These are phyloP conservation scores for Glycine latifolia DNA, from an alignment of 306 rosid genomes.

Conservation along the genomic window DNA sequence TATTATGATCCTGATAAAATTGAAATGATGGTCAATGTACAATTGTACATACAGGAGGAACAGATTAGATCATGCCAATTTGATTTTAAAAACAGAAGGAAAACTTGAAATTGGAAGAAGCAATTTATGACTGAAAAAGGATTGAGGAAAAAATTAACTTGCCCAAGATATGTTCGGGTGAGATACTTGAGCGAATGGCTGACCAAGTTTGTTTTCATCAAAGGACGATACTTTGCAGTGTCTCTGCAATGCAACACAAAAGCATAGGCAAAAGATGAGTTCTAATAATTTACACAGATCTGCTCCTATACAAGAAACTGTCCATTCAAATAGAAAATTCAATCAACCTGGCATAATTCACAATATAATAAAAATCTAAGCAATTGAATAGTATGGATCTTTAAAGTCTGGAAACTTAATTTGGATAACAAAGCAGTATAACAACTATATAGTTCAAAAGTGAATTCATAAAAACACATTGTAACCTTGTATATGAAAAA, in stretches of 20 bases:
- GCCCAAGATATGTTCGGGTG: constrained; percentile 81
- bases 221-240: constrained; percentile 78
- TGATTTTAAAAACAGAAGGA: constrained; percentile 21
- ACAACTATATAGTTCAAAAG: constrained; percentile 28
- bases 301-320: constrained; percentile 9
- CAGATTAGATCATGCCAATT: constrained; percentile 2
- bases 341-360: constrained; percentile 15
- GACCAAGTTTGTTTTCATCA: constrained; percentile 83
- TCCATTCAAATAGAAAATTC: neutral
- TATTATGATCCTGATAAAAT: neutral
- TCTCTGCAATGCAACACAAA: constrained; percentile 65
- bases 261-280: constrained; percentile 34
- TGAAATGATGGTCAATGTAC: constrained; percentile 3
- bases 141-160: constrained; percentile 51
- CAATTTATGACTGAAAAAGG: constrained; percentile 8
- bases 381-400: constrained; percentile 25
- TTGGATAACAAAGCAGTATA: neutral
- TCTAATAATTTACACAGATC: constrained; percentile 15
- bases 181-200: constrained; percentile 92
- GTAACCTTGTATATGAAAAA: neutral
- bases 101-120: constrained; percentile 24
- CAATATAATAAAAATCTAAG: constrained; percentile 25
- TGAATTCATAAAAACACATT: neutral
- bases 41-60: neutral
- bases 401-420: constrained; percentile 25